Percentiles rank a stretch among this genome's conserved stretches.
Evolutionary conservation across 2,329 filamentous ascomycete species (phyloP).

Genomic region (Neofusicoccum sp.): DNA sequence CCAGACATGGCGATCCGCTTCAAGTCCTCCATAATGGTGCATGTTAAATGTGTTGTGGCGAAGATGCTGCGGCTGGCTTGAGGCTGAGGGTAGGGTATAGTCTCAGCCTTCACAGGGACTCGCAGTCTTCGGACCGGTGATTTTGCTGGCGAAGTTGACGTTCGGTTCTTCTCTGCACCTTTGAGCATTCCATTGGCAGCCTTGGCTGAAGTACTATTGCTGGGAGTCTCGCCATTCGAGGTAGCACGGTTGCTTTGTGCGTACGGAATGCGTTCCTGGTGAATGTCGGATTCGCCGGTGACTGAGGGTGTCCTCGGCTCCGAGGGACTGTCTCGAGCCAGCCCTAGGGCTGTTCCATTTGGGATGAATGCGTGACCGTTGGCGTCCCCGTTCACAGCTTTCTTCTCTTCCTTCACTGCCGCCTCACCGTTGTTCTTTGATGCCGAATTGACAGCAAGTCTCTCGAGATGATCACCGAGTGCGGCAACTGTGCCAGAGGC

Average conservation of each 20-base stretch:
- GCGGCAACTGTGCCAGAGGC: background rate
- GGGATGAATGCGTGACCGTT: background rate
- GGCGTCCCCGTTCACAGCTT: background rate
- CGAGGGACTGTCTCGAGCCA: background rate
- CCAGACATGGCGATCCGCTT: conserved; percentile 28
- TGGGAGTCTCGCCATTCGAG: background rate
- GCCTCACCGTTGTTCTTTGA: background rate
- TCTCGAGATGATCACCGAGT: background rate
- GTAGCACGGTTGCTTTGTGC: background rate
- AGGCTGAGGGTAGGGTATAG: background rate
- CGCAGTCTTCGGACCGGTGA: background rate
- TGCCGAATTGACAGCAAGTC: background rate
- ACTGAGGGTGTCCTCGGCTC: background rate
- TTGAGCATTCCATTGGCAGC: background rate
- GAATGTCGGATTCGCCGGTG: background rate
- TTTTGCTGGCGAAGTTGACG: background rate
- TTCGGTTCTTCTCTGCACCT: background rate
- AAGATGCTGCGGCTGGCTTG: background rate
- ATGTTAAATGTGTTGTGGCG: conserved; percentile 31
- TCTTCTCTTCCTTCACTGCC: background rate
- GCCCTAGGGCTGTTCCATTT: background rate
- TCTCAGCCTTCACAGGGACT: background rate
- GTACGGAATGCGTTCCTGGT: background rate
- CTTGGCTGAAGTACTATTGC: background rate
- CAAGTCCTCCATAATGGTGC: conserved; percentile 33